A percentile compares a stretch with the other conserved stretches of the same genome.
These are phyloP conservation scores for Bacterosira constricta DNA, from an alignment of 108 stramenopile species.

Conservation along the genomic window DNA sequence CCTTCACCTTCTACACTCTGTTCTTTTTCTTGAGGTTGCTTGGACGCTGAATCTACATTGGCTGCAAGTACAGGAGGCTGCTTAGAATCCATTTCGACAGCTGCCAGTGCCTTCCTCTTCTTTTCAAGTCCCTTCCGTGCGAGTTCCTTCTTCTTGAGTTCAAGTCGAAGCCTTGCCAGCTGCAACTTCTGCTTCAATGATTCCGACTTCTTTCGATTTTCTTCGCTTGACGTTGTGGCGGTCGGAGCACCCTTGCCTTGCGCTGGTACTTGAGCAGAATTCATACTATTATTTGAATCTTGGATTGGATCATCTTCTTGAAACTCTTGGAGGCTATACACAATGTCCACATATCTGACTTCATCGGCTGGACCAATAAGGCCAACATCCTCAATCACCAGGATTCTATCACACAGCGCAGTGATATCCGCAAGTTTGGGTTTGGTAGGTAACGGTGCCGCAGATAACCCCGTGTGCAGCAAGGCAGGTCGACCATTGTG, in stretches of 20 bases:
- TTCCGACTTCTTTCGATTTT: constrained; percentile 27
- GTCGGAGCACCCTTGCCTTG: no score
- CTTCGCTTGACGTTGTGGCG: neutral
- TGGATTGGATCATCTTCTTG: constrained; percentile 1
- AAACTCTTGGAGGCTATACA: constrained; percentile 20
- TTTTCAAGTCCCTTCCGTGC: constrained; percentile 9
- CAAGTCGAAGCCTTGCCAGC: constrained; percentile 40
- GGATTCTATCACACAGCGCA: constrained; percentile 17
- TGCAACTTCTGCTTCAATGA: constrained; percentile 41
- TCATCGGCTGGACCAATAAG: constrained; percentile 17
- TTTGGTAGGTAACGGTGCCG: neutral
- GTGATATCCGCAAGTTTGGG: constrained; percentile 22
- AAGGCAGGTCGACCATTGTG: neutral
- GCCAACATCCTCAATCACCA: constrained; percentile 16
- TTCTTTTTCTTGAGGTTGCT: neutral
- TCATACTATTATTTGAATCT: neutral
- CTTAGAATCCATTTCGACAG: neutral
- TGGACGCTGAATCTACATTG: neutral
- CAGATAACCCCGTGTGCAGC: neutral
- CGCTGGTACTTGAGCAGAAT: no score
- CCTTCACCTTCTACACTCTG: neutral
- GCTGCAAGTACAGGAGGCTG: neutral
- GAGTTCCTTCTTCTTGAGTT: constrained; percentile 42
- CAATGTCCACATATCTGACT: constrained; percentile 37
- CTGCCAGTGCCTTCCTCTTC: constrained; percentile 2